Evolutionary conservation across 495 filamentous ascomycete species (phyloP).

Genomic region (Neurospora cerealis): DNA sequence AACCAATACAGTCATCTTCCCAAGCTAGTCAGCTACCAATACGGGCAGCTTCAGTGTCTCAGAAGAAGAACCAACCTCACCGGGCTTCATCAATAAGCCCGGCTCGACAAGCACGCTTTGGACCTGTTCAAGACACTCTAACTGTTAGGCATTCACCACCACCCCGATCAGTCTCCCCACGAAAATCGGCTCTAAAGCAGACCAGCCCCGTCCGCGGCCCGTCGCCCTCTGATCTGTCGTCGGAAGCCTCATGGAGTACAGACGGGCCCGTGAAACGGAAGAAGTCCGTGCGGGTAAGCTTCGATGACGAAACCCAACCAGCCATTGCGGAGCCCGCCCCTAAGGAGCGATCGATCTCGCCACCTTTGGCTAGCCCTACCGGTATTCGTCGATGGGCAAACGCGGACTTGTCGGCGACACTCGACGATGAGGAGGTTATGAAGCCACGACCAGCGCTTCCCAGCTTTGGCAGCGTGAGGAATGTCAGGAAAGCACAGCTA

Average conservation of each 20-base stretch:
- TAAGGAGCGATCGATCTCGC: constrained; percentile 40
- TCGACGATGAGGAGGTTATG: constrained; percentile 59
- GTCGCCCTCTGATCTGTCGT: constrained; percentile 33
- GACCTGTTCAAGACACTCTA: constrained; percentile 39
- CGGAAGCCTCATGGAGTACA: constrained; percentile 31
- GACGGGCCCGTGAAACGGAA: constrained; percentile 49
- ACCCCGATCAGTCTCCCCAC: constrained; percentile 69
- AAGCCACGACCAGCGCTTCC: constrained; percentile 68
- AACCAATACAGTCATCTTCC: neutral
- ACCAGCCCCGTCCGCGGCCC: constrained; percentile 40
- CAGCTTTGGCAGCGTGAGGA: constrained; percentile 73
- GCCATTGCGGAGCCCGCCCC: constrained; percentile 47
- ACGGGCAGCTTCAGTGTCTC: neutral
- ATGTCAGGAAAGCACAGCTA: constrained; percentile 31
- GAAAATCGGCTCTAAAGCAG: constrained; percentile 77
- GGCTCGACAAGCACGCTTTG: constrained; percentile 65
- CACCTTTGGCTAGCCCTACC: constrained; percentile 38
- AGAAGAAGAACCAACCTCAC: constrained; percentile 11
- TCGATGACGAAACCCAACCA: constrained; percentile 53
- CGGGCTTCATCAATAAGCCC: constrained; percentile 10
- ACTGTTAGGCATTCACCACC: constrained; percentile 65
- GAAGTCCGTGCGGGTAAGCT: constrained; percentile 72
- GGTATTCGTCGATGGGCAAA: constrained; percentile 35
- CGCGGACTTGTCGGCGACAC: constrained; percentile 32
- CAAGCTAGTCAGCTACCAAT: neutral